Percentiles rank a stretch among this genome's conserved stretches.
These are phyloP conservation scores for Ambrosia artemisiifolia DNA, from an alignment of 129 eudicot species.

Conservation along the genomic window DNA sequence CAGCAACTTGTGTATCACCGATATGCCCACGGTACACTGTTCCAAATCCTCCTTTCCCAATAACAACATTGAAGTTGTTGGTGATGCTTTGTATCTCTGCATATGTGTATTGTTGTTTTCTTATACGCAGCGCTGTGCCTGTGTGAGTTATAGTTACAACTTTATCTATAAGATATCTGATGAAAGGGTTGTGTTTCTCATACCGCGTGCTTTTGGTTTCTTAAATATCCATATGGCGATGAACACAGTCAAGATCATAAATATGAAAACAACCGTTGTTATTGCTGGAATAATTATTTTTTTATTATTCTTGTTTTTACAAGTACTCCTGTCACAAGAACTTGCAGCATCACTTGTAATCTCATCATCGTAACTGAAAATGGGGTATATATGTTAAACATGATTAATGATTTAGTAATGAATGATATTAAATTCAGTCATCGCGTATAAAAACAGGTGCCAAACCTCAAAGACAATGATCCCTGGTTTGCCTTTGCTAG, in stretches of 20 bases:
- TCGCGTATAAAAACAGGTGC: background rate
- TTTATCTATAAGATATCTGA: background rate
- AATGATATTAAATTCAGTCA: background rate
- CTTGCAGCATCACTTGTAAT: background rate
- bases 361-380: slow-evolving; percentile 24
- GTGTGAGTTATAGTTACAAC: background rate
- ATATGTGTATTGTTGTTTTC: slow-evolving; percentile 32
- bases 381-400: background rate
- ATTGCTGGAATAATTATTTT: slow-evolving; percentile 25
- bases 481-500: slow-evolving; percentile 37
- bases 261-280: slow-evolving; percentile 19
- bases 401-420: background rate
- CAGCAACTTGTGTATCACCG: slow-evolving; percentile 48
- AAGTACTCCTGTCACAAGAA: slow-evolving; percentile 25
- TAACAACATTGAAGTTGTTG: slow-evolving; percentile 38
- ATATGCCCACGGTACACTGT: slow-evolving; percentile 48
- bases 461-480: slow-evolving; percentile 39
- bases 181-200: slow-evolving; percentile 19
- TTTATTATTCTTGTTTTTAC: slow-evolving; percentile 37
- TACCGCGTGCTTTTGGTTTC: slow-evolving; percentile 19
- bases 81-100: slow-evolving; percentile 35
- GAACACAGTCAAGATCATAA: slow-evolving; percentile 26
- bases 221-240: slow-evolving; percentile 15
- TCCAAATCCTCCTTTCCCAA: slow-evolving; percentile 70
- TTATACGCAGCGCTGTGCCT: slow-evolving; percentile 19